Evolutionary conservation across 257 asterid genomes (phyloP).

Genomic region (Ilex aquifolium): DNA sequence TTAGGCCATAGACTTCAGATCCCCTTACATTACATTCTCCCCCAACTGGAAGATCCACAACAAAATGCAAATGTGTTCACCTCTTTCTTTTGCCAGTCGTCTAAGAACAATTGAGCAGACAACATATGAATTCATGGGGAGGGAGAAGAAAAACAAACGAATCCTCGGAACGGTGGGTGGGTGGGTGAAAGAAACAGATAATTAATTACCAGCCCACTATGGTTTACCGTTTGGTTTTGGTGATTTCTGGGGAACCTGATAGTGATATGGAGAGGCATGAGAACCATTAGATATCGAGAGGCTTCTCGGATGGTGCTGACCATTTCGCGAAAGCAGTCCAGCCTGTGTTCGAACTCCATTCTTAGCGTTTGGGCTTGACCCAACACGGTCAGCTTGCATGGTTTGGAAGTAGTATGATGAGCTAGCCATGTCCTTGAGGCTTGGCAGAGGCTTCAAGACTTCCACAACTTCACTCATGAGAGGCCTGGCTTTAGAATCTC

Average conservation of each 20-base stretch:
- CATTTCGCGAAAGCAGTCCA: slow-evolving; percentile 45
- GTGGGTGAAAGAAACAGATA: background rate
- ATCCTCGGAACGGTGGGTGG: slow-evolving; percentile 15
- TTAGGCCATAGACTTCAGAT: slow-evolving; percentile 26
- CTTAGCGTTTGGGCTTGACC: slow-evolving; percentile 53
- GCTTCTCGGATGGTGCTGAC: slow-evolving; percentile 62
- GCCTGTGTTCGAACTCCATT: slow-evolving; percentile 40
- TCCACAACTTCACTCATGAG: slow-evolving; percentile 88
- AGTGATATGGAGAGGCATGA: slow-evolving; percentile 65
- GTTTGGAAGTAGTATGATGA: slow-evolving; percentile 75
- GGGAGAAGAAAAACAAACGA: slow-evolving; percentile 17
- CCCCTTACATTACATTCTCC: slow-evolving; percentile 36
- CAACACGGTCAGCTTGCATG: slow-evolving; percentile 61
- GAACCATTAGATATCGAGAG: slow-evolving; percentile 63
- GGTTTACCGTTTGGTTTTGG: slow-evolving; percentile 71
- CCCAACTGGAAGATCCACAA: slow-evolving; percentile 19
- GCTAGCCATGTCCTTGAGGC: slow-evolving; percentile 95
- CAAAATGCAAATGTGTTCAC: slow-evolving; percentile 20
- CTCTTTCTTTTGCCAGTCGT: slow-evolving; percentile 24
- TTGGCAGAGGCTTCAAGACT: slow-evolving; percentile 78
- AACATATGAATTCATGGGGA: slow-evolving; percentile 25
- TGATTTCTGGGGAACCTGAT: slow-evolving; percentile 57
- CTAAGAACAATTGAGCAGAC: slow-evolving; percentile 20
- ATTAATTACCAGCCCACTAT: slow-evolving; percentile 20
- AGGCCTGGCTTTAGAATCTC: slow-evolving; percentile 81